Base-by-base conservation (phyloP, 345 rosid genomes). In the Lepidium aucheri region DNA sequence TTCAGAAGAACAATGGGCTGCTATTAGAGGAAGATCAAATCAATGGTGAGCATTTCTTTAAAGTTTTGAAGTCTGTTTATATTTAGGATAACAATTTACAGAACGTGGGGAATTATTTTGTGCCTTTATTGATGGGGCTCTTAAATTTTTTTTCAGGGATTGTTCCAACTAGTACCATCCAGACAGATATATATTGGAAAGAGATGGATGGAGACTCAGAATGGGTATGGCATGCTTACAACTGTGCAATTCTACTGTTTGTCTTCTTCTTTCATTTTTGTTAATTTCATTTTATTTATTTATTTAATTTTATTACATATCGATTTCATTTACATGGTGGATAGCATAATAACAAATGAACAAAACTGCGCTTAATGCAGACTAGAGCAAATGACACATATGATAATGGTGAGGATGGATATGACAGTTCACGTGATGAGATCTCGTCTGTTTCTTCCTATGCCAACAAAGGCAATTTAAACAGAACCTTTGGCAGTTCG, bases 191-290 rank as follows among this genome's bases (percentile, higher is more conserved):
- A 66, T 84, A 80, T 58, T 88, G 99, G 95, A 94, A 85, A 85
- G 95, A 79, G 81, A 82, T 81, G 85, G 96, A 85, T 83, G 97
- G 97, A 70, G 97, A 90, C 52, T 86, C 97, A 43, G 99, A 90
- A 78, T 94, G 97, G 99, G 97, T 94, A 82, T 67, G 80, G 12
- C 55, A 50, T 77, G 70, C 47, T 40, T 67, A 56, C 33, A 70
- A 28, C 20, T 76, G 60, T 61, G 49, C 36, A 39, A 9, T 51
- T 53, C 18, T 28, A 35, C 26, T 60, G 17, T 58, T 58, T 42
- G 13, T 51, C 11, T 6, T 60, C 39, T 51, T 45, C n/a, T 32
- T 50, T 51, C 39, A 42, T 45, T 16, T 32, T 50, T 51, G 13
- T 47, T 41, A 15, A 17, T 34, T 41, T 18, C 15, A 53, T 22